Evolutionary conservation across 2,329 filamentous ascomycete genomes (phyloP).

Genomic region (Alternaria infectoria): DNA sequence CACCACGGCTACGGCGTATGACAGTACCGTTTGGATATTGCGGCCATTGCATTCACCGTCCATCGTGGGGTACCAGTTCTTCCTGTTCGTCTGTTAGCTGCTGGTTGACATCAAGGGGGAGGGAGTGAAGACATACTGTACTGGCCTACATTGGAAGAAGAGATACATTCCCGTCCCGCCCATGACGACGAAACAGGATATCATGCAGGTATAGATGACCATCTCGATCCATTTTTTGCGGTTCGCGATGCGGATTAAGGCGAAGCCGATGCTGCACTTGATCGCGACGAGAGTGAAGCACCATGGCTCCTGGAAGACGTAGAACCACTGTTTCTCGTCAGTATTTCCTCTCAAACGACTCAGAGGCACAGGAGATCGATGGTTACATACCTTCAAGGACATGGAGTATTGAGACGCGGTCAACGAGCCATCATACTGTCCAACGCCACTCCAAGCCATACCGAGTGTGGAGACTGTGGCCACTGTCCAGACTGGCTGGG

Average conservation of each 20-base stretch:
- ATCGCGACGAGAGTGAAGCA: slow-evolving; percentile 12
- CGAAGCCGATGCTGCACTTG: slow-evolving; percentile 10
- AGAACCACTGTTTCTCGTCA: slow-evolving; percentile 7
- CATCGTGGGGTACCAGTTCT: slow-evolving; percentile 1
- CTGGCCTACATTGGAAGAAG: slow-evolving; percentile 7
- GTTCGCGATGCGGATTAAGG: slow-evolving; percentile 8
- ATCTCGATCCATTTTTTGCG: slow-evolving; percentile 11
- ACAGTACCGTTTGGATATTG: slow-evolving; percentile 3
- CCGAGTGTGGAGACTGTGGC: slow-evolving; percentile 6
- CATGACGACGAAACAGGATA: slow-evolving; percentile 5
- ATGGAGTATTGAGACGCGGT: slow-evolving; percentile 4
- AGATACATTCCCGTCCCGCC: slow-evolving; percentile 9
- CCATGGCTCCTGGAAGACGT: slow-evolving; percentile 12
- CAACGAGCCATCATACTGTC: slow-evolving; percentile 2
- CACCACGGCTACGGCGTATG: slow-evolving; percentile 8
- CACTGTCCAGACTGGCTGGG: slow-evolving; percentile 6
- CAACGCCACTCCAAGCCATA: slow-evolving; percentile 10
- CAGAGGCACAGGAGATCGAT: neutral
- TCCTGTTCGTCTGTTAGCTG: too few species aligned
- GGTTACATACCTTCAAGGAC: neutral
- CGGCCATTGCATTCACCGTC: slow-evolving; percentile 2
- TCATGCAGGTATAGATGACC: slow-evolving; percentile 7
- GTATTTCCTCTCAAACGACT: neutral
- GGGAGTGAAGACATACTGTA: neutral
- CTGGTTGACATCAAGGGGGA: too few species aligned